Percentiles rank a stretch among this genome's conserved stretches.
Evolutionary conservation across 306 rosid species (phyloP).

Genomic region (Adenanthera pavonina): DNA sequence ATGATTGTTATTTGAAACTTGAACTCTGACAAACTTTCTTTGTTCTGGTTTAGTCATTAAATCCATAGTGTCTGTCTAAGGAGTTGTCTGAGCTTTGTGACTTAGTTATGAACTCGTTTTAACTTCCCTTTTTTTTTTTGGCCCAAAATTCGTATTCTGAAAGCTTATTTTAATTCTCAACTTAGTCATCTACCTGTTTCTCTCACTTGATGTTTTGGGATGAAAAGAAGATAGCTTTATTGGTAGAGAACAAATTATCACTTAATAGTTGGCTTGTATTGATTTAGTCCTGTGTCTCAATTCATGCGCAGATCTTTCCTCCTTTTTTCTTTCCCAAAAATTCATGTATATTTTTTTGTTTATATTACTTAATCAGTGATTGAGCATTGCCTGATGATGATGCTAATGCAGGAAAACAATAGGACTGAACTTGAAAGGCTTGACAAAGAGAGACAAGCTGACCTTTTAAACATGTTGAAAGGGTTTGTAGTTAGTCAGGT

Average conservation of each 20-base stretch:
- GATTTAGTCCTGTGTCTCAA: conserved; percentile 4
- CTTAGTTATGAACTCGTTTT: background rate
- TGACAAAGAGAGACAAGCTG: conserved; percentile 76
- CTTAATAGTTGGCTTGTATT: background rate
- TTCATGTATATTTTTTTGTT: background rate
- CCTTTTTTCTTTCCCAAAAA: background rate
- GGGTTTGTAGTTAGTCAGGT: conserved; percentile 96
- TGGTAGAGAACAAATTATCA: background rate
- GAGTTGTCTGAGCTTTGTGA: background rate
- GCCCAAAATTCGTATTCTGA: background rate
- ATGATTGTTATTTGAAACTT: background rate
- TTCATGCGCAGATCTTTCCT: conserved; percentile 8
- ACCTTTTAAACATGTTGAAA: conserved; percentile 86
- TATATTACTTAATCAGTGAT: conserved; percentile 8
- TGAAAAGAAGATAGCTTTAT: conserved; percentile 11
- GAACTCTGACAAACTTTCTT: background rate
- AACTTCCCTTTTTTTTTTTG: background rate
- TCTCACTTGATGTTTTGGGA: background rate
- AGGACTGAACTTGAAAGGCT: conserved; percentile 89
- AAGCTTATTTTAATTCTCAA: background rate
- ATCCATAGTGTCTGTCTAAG: background rate
- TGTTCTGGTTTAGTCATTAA: background rate
- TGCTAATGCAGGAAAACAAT: conserved; percentile 81
- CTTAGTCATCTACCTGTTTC: background rate
- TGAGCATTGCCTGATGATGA: conserved; percentile 36